Percentiles rank a stretch among this genome's conserved stretches.
Evolutionary conservation across 352 stramenopile genomes (phyloP).

Genomic region (Thraustochytrium sp.): DNA sequence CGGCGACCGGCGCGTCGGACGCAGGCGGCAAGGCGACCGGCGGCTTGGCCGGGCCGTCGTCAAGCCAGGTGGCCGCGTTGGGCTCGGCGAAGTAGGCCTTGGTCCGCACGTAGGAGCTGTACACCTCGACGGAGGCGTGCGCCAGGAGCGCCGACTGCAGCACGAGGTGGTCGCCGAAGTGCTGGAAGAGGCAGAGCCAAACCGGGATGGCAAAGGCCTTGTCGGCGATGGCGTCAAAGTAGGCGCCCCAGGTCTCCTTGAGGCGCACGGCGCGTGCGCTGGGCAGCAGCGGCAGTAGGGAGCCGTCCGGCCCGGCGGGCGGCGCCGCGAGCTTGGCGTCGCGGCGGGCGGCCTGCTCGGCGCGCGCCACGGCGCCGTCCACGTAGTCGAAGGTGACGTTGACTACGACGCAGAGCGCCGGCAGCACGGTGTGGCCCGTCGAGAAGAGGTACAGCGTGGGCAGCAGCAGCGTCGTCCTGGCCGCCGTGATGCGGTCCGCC

Average conservation of each 20-base stretch:
- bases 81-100: conserved; percentile 24
- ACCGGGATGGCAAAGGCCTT: conserved; percentile 41
- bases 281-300: neutral
- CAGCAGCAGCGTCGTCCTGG: neutral
- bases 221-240: conserved; percentile 34
- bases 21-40: too few species aligned
- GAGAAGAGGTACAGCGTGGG: conserved; percentile 13
- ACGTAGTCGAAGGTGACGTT: conserved; percentile 42
- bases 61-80: neutral
- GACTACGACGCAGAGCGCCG: neutral
- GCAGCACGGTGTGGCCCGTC: neutral
- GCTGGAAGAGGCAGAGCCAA: neutral
- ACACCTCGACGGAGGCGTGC: neutral
- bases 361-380: conserved; percentile 13
- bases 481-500: conserved; percentile 1
- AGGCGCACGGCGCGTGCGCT: neutral
- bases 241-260: conserved; percentile 25
- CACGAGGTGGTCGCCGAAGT: neutral
- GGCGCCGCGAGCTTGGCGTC: neutral
- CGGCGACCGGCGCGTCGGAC: neutral
- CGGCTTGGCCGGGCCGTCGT: too few species aligned
- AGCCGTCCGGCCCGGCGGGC: neutral
- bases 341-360: neutral
- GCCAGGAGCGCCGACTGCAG: conserved; percentile 11
- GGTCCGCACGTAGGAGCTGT: conserved; percentile 34